These are phyloP conservation scores for Botrytis tulipae DNA, from an alignment of 2,329 filamentous ascomycete species.

Conservation along the genomic window DNA sequence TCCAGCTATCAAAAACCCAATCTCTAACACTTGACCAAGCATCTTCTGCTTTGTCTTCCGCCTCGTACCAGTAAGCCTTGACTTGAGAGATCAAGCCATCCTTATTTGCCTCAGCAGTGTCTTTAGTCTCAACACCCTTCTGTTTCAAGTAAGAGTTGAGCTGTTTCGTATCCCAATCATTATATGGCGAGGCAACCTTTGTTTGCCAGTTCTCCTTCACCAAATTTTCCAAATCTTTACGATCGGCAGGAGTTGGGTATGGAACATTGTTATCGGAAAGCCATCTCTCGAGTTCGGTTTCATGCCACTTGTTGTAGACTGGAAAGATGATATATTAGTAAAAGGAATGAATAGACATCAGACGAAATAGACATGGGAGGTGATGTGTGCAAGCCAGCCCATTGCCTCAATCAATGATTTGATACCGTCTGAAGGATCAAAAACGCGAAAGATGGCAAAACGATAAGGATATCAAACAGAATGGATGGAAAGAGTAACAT, in stretches of 20 bases:
- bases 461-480: neutral
- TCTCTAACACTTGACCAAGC: constrained; percentile 73
- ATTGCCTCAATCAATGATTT: neutral
- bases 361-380: constrained; percentile 7
- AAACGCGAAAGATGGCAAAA: constrained; percentile 7
- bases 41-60: constrained; percentile 71
- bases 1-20: constrained; percentile 84
- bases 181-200: constrained; percentile 73
- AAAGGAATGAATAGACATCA: neutral
- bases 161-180: constrained; percentile 69
- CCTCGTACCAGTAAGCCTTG: constrained; percentile 73
- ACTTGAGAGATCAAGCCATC: constrained; percentile 68
- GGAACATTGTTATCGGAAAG: constrained; percentile 88
- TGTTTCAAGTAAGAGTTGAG: constrained; percentile 65
- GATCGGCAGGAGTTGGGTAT: constrained; percentile 85
- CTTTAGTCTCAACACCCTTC: constrained; percentile 69
- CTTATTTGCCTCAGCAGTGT: constrained; percentile 64
- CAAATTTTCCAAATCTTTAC: constrained; percentile 90
- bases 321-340: constrained; percentile 37
- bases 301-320: constrained; percentile 99
- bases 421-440: constrained; percentile 12
- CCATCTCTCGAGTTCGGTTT: constrained; percentile 97
- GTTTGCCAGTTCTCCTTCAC: constrained; percentile 87
- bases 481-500: constrained; percentile 42
- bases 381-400: neutral